Conservation (phyloP, 192 early-diverging fungal species). For the Thoreauomyces humboldtii region DNA sequence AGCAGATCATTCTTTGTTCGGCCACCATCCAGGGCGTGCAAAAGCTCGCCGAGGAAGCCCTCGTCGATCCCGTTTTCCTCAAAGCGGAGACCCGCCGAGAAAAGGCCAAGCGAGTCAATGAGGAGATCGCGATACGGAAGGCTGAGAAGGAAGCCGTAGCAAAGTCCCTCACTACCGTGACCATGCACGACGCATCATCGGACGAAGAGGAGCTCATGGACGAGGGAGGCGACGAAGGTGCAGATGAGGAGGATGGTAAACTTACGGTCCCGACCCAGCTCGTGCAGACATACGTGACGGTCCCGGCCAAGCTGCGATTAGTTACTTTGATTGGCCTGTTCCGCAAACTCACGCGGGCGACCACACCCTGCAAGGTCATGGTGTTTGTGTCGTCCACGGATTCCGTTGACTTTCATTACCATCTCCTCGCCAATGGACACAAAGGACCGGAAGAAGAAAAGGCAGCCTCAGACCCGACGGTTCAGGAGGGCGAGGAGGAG, state of each 20-base stretch:
- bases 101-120: neutral
- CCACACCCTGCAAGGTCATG: slow-evolving; percentile 65
- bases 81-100: slow-evolving; percentile 29
- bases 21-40: slow-evolving; percentile 87
- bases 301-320: slow-evolving; percentile 89
- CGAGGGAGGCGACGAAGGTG: slow-evolving; percentile 7
- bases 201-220: neutral
- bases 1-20: slow-evolving; percentile 69
- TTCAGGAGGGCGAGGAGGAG: slow-evolving; percentile 32
- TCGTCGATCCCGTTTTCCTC: slow-evolving; percentile 79
- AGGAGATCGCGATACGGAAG: slow-evolving; percentile 17
- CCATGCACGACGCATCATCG: neutral
- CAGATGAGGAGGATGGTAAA: slow-evolving; percentile 28
- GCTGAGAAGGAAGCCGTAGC: neutral
- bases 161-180: neutral
- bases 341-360: slow-evolving; percentile 49
- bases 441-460: slow-evolving; percentile 23
- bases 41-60: slow-evolving; percentile 72
- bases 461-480: slow-evolving; percentile 31
- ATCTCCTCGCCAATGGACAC: slow-evolving; percentile 67
- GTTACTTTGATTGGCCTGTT: slow-evolving; percentile 79
- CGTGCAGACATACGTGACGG: slow-evolving; percentile 78
- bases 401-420: slow-evolving; percentile 93
- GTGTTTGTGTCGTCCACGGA: slow-evolving; percentile 94
- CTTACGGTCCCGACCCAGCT: slow-evolving; percentile 78